Evolutionary conservation across 78 protist genomes (phyloP), one percentile per base, ranked within the genome.

Genomic region (Planoprotostelium fungivorum): DNA sequence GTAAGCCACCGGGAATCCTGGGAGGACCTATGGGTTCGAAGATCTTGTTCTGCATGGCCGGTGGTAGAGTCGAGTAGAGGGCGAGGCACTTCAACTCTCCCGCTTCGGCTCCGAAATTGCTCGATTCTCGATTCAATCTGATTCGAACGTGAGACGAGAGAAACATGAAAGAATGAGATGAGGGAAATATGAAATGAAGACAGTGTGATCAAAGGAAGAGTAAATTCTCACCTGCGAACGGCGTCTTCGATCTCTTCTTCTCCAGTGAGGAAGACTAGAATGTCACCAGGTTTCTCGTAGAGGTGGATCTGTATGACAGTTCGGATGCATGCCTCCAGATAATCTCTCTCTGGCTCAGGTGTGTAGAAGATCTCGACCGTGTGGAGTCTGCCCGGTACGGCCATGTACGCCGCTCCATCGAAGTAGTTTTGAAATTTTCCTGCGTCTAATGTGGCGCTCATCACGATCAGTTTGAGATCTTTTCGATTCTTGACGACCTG

Each of bases 381-480:
- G 87, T 95, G 96, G 90, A 93, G 84, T 37, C 95, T 63, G 84
- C 95, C 95, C 5, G 96, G 93, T 34, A 94, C 94, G 83, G 87
- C 83, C 0, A 96, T 63, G 23, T 96, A 91, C 31, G 99, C 98
- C n/a, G 98, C 98, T 35, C 37, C 63, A 73, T 90, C 88, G 92
- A 98, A 99, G 90, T 98, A 99, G 16, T 91, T 87, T 89, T 97
- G 97, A 92, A 98, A 99, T 88, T 97, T 96, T 38, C 93, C 98
- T n/a, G 99, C 98, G 28, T 99, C 99, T n/a, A 99, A 96, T 1
- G 99, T 99, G 36, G 99, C 99, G 36, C 94, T 73, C 99, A 98
- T 98, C 86, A 99, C 98, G 23, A 99, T 84, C 0, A 99, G 73
- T 84, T 96, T 95, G 85, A 98, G 94, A 87, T 96, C 98, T 1